Conservation (phyloP, 371 early-diverging fungal genomes). For the Actinomortierella wolfii region DNA sequence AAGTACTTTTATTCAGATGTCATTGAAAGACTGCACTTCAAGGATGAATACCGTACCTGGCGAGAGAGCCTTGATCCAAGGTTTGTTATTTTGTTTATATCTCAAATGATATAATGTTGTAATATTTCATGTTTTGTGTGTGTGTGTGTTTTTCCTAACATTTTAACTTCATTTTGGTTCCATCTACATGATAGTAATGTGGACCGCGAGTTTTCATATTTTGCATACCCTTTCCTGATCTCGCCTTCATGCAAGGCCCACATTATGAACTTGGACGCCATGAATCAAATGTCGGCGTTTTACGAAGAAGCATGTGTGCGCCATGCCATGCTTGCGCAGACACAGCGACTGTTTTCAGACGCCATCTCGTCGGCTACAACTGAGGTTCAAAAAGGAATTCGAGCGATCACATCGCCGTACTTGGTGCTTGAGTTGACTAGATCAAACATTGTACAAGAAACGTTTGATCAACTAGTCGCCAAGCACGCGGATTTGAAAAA, state of each 20-base stretch:
- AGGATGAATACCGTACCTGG: conserved; percentile 82
- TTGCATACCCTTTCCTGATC: conserved; percentile 76
- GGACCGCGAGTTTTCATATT: conserved; percentile 70
- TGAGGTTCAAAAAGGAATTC: conserved; percentile 39
- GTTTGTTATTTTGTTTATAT: background rate
- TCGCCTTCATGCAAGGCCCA: conserved; percentile 78
- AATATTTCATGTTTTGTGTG: conserved; percentile 9
- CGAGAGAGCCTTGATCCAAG: conserved; percentile 36
- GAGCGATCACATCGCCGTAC: conserved; percentile 51
- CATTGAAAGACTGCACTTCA: conserved; percentile 73
- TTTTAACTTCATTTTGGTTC: conserved; percentile 22
- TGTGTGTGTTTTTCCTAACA: conserved; percentile 47
- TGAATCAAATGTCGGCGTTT: conserved; percentile 82
- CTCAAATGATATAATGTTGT: background rate
- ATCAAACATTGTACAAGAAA: conserved; percentile 52
- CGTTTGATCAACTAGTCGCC: conserved; percentile 45
- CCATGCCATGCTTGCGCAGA: conserved; percentile 70
- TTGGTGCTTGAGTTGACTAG: conserved; percentile 63
- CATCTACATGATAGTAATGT: conserved; percentile 47
- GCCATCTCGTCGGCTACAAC: conserved; percentile 26
- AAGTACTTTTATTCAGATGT: conserved; percentile 66
- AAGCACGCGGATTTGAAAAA: conserved; percentile 86
- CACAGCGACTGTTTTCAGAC: conserved; percentile 70
- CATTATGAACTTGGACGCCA: conserved; percentile 79
- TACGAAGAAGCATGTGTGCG: conserved; percentile 86